Base-by-base conservation (phyloP, 495 filamentous ascomycete genomes). In the Aspergillus cavernicola region DNA sequence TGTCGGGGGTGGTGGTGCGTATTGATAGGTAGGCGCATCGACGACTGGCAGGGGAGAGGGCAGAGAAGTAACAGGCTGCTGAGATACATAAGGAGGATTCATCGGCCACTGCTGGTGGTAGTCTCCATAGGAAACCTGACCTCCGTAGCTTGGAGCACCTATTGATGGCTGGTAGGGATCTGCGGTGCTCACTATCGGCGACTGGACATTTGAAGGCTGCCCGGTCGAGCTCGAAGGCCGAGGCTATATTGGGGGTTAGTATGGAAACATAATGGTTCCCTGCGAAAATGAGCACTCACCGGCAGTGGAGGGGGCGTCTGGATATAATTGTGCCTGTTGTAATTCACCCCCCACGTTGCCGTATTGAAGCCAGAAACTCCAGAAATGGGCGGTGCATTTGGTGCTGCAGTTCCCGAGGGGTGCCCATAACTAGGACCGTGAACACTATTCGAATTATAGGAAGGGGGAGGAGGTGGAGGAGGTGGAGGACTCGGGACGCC, bases 241-340 rank as follows among this genome's bases (percentile, higher is more conserved):
- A 61, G 74, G 74, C 73, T 77, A 47, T 45, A 20, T 19, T 46
- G 8, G 40, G 49, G 2, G 31, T 53, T 53, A 50, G 54, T 48
- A 45, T 6, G 32, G 3, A 51, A 15, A 12, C 19, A 12, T 6
- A 15, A 5, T 13, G 7, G n/a, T 3, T n/a, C 8, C 3, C 3
- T 24, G 12, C 22, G 29, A 24, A 19, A 7, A 3, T 15, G 24
- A 22, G 35, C 5, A 62, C 75, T 63, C 62, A 80, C 78, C 8
- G 78, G 78, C 32, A 81, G 63, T 13, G 76, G 72, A 41, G 75
- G 76, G 38, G 73, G 68, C 12, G 63, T 59, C 22, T 69, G 59
- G 4, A 55, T 61, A 13, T 62, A 59, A 47, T 64, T 57, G 22
- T 69, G 66, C 32, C 72, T 69, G 40, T 76, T 75, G 53, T 72